phyloP scores from a whole-genome alignment of 148 eudicot genomes.

The Pouteria glomerata region DNA sequence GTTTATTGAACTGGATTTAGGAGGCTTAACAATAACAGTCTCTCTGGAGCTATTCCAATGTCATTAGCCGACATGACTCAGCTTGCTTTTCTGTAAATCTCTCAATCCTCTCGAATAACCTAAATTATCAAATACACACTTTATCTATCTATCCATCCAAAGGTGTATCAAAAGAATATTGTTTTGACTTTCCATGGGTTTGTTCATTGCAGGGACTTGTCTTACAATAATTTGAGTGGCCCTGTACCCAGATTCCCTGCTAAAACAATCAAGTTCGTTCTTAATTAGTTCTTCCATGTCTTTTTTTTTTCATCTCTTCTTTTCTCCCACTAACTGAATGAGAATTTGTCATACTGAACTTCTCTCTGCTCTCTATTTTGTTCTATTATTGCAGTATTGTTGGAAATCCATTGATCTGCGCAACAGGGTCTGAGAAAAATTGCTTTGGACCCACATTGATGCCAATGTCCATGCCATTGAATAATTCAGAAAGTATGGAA shows the following conservation, averaged over 20 bases:
- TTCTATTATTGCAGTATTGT: conserved; percentile 37
- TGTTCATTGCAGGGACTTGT: conserved; percentile 51
- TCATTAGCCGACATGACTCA: conserved; percentile 53
- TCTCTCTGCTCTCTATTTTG: neutral
- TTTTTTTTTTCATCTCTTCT: neutral
- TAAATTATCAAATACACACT: neutral
- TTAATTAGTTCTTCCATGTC: neutral
- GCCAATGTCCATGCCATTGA: conserved; percentile 61
- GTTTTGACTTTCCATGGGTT: neutral
- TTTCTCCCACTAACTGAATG: neutral
- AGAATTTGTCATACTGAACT: neutral
- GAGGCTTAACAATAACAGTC: conserved; percentile 68
- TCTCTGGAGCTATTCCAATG: conserved; percentile 48
- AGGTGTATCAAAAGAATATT: neutral
- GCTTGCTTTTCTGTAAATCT: conserved; percentile 45
- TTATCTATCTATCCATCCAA: neutral
- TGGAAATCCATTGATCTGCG: conserved; percentile 59
- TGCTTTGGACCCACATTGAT: conserved; percentile 47
- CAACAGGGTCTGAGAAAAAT: conserved; percentile 39
- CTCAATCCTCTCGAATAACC: conserved; percentile 4
- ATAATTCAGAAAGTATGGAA: conserved; percentile 38
- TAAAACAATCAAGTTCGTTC: conserved; percentile 51
- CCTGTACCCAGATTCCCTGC: conserved; percentile 56
- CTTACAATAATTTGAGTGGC: conserved; percentile 64
- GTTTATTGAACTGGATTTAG: conserved; percentile 20